Evolutionary conservation across 1,284 basidiomycete species (phyloP).

Genomic region (Cystobasidiaceae sp.): DNA sequence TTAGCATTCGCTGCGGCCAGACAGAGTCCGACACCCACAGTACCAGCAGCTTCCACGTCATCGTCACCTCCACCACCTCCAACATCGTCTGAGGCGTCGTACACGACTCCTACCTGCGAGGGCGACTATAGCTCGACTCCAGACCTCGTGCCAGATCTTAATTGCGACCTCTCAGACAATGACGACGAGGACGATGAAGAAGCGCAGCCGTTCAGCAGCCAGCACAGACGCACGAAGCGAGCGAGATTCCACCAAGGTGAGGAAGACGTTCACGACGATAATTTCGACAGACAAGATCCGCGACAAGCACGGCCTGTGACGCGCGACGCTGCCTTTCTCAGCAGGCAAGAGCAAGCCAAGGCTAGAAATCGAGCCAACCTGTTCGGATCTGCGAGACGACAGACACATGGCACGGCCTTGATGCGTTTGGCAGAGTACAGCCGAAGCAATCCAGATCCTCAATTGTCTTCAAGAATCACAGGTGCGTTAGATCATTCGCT

Average conservation of each 20-base stretch:
- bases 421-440: constrained; percentile 6
- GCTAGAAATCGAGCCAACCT: constrained; percentile 7
- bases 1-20: constrained; percentile 14
- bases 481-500: too few relatives aligned
- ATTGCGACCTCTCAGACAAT: background rate
- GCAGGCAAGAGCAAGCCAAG: constrained; percentile 5
- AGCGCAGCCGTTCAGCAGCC: too few relatives aligned
- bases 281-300: too few relatives aligned
- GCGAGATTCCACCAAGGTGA: too few relatives aligned
- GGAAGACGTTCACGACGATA: too few relatives aligned
- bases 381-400: background rate
- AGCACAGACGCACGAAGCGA: too few relatives aligned
- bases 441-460: background rate
- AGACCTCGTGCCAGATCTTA: constrained; percentile 2
- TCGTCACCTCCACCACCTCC: too few relatives aligned
- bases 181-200: constrained; percentile 23
- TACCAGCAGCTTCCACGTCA: too few relatives aligned
- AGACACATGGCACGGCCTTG: background rate
- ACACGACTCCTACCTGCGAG: constrained; percentile 7
- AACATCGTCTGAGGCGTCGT: too few relatives aligned
- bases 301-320: too few relatives aligned
- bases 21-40: background rate
- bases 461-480: too few relatives aligned
- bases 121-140: constrained; percentile 25
- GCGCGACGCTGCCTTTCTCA: background rate